Base-by-base conservation (phyloP, 2,329 filamentous ascomycete genomes). In the Thermothelomyces thermophilus region DNA sequence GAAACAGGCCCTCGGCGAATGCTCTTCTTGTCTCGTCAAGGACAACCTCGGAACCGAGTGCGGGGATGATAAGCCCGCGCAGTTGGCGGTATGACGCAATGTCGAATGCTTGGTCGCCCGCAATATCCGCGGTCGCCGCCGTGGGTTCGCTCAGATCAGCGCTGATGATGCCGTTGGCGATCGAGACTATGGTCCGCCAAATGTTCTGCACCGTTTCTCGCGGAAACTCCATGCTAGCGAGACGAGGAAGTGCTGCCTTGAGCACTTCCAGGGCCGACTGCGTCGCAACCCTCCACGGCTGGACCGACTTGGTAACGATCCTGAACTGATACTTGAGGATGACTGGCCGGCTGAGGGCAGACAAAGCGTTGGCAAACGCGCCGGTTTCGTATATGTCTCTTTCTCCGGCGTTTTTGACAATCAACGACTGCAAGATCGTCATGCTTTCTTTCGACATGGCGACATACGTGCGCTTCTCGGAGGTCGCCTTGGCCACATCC, bases 391-490 rank as follows among this genome's bases (percentile, higher is more conserved):
- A 90, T 0, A 95, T 79, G 31, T 86, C 80, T n/a, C 71, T 62
- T 20, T 86, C 80, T 0, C 70, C 65, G 0, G 80, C 76, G 55
- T 87, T 82, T 14, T 72, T 68, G 3, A 80, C 66, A 3, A 85
- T 71, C 2, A 88, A 68, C 0, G 68, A 70, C 55, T 86, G 75
- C 2, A 94, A 67, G 40, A 89, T 77, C 2, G 75, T 71, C 76
- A 95, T 93, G 51, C 85, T 82, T 17, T 80, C 80, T 65, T 93
- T 95, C 1, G 90, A 89, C 62, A 97, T 79, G 30, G 93, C 91
- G 48, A 98, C 82, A 63, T 90, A 97, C 0, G 89, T 95, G 6
- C 88, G 86, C 50, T 81, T 81, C 44, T 70, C 62, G 1, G 62
- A 57, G 11, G 70, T 66, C 50, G 70, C 61, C 50, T 67, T 64